Evolutionary conservation across 1,284 basidiomycete genomes (phyloP), one percentile per base, ranked within the genome.

Genomic region (Malassezia obtusa): DNA sequence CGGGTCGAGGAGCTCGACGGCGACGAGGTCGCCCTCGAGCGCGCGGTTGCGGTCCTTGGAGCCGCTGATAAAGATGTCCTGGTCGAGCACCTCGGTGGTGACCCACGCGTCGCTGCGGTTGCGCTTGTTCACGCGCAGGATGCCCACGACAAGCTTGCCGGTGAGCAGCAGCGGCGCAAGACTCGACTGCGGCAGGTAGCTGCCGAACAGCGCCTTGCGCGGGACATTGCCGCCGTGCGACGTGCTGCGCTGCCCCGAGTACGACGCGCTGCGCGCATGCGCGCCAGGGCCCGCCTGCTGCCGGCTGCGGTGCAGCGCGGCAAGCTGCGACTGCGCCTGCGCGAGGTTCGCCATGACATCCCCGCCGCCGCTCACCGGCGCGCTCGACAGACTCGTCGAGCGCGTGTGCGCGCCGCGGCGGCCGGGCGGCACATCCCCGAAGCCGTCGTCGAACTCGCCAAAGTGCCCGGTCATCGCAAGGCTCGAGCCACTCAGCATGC

Each of bases 31-130:
- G 35, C 94, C 94, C 75, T 98, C 94, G 37, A 99, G 80, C 30
- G 94, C 94, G 64, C 94, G 85, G 75, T 99, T 99, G 64, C 94
- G 86, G 76, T 99, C 94, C 75, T 96, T 96, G 45, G 91, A 96
- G 30, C 92, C 92, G 54, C 72, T 75, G 51, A 76, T 77, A 73
- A 96, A 99, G 74, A 99, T 98, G 75, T 99, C 94, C 56, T 90
- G 89, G 71, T 98, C 94, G 50, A 99, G 78, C 26, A 96, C 91
- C 75, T 98, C 94, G 22, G 92, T 98, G n/a, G 92, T 86, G 56
- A 99, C 92, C 75, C 96, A 99, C 5, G 94, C 94, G 75, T 99
- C 94, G 22, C 92, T 96, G 51, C 94, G 83, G 75, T 96, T 96
- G 68, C 94, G 86, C 78, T 99, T 98, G 79, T 99, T 98, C 67